Evolutionary conservation across 208 protist genomes (phyloP).

Genomic region (Crithidia brevicula): DNA sequence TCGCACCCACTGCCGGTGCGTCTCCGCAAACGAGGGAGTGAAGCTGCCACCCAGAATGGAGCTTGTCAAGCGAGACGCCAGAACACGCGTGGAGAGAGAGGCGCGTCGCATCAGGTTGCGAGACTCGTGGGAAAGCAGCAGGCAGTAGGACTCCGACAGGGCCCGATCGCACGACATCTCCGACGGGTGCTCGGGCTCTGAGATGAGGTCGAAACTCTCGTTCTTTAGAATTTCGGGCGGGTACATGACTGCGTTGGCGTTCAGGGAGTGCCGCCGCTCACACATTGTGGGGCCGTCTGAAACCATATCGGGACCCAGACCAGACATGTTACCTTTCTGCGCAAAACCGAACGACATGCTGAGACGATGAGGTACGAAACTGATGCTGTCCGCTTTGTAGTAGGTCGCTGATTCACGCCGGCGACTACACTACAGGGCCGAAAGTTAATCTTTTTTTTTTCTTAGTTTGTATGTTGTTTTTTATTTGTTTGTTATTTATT

Average conservation of each 20-base stretch:
- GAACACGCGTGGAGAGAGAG: conserved; percentile 9
- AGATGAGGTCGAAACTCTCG: conserved; percentile 30
- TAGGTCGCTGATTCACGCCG: too few relatives aligned
- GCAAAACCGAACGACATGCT: conserved; percentile 3
- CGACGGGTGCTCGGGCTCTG: conserved; percentile 18
- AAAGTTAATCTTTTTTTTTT: too few relatives aligned
- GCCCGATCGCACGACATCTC: conserved; percentile 13
- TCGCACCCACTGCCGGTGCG: conserved; percentile 28
- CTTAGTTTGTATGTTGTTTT: too few relatives aligned
- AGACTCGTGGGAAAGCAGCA: conserved; percentile 1
- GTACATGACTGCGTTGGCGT: conserved; percentile 6
- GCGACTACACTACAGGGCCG: too few relatives aligned
- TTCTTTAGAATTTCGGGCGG: conserved; percentile 10
- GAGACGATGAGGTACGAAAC: too few relatives aligned
- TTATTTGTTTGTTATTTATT: too few relatives aligned
- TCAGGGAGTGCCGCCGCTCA: conserved; percentile 7
- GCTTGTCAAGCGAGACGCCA: conserved; percentile 8
- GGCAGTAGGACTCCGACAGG: conserved; percentile 5
- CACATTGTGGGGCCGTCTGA: conserved; percentile 6
- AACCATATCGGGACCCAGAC: not conserved
- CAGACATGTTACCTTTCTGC: conserved; percentile 5
- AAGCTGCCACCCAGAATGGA: conserved; percentile 17
- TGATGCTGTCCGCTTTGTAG: too few relatives aligned
- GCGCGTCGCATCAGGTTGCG: conserved; percentile 5
- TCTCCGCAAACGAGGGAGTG: conserved; percentile 15